Conservation (phyloP, 371 early-diverging fungal species). For the Vairimorpha ceranae region DNA sequence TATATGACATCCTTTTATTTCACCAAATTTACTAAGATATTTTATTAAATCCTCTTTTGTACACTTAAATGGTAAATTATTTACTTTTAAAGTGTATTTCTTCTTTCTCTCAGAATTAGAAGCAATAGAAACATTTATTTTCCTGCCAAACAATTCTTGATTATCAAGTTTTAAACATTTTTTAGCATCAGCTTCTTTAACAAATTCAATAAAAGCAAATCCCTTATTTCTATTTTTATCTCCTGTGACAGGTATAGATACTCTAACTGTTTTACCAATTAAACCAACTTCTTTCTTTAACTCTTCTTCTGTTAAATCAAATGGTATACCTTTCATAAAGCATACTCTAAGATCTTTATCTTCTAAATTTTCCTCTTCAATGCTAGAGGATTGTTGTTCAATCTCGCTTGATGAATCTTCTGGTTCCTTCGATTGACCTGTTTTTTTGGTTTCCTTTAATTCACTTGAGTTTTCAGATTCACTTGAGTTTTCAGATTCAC, state of each 20-base stretch:
- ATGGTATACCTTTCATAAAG: constrained; percentile 61
- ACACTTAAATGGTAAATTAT: constrained; percentile 47
- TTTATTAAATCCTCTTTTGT: constrained; percentile 41
- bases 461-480: neutral
- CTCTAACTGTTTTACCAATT: constrained; percentile 54
- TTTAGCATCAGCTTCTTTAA: constrained; percentile 48
- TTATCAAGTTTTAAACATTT: constrained; percentile 51
- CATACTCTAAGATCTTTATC: constrained; percentile 49
- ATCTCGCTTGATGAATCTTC: constrained; percentile 2
- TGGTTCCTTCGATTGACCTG: neutral
- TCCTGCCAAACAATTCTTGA: constrained; percentile 48
- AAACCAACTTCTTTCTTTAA: constrained; percentile 58
- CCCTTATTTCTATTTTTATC: constrained; percentile 58
- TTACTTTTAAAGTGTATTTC: constrained; percentile 56
- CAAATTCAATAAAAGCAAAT: constrained; percentile 63
- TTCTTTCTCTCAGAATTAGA: constrained; percentile 18
- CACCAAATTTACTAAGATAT: constrained; percentile 38
- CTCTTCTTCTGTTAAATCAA: constrained; percentile 49
- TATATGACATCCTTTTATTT: constrained; percentile 32
- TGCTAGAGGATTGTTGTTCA: constrained; percentile 19
- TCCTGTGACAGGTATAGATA: constrained; percentile 55
- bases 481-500: too few species aligned
- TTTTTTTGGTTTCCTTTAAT: neutral
- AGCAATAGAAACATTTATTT: constrained; percentile 50
- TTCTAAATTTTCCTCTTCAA: constrained; percentile 38